phyloP scores from a whole-genome alignment of 2,329 filamentous ascomycete species.

The Diaporthe ampelina region DNA sequence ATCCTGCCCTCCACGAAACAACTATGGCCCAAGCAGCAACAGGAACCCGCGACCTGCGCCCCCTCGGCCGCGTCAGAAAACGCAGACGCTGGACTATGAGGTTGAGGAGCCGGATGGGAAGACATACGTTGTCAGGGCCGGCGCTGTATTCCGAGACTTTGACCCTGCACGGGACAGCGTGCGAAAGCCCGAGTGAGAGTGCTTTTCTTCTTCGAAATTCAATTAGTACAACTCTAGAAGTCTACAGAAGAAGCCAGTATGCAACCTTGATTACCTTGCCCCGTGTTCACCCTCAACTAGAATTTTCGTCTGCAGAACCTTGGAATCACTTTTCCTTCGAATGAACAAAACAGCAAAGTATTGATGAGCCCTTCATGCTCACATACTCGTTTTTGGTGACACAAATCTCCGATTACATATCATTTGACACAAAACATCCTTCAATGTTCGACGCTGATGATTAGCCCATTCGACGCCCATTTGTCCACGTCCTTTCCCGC shows the following conservation, averaged over 20 bases:
- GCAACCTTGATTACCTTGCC: background rate
- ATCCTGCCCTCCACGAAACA: background rate
- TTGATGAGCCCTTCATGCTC: background rate
- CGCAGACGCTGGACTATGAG: background rate
- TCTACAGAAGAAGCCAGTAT: background rate
- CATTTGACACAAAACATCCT: background rate
- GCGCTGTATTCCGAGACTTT: background rate
- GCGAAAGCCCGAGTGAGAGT: background rate
- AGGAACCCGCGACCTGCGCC: background rate
- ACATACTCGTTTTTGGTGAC: background rate
- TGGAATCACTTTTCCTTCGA: too few species aligned
- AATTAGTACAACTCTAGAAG: too few species aligned
- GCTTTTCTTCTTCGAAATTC: too few species aligned
- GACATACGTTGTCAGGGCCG: background rate
- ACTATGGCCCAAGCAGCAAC: background rate
- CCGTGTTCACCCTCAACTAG: background rate
- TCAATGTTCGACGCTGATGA: background rate
- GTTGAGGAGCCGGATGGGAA: background rate
- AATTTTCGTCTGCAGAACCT: background rate
- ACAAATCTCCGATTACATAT: background rate
- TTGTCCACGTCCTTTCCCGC: background rate
- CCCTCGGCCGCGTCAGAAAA: background rate
- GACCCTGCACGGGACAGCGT: background rate
- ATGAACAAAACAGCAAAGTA: background rate
- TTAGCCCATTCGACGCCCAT: background rate